These are phyloP conservation scores for Psilocybe cyanescens DNA, from an alignment of 768 basidiomycete species.

Conservation along the genomic window DNA sequence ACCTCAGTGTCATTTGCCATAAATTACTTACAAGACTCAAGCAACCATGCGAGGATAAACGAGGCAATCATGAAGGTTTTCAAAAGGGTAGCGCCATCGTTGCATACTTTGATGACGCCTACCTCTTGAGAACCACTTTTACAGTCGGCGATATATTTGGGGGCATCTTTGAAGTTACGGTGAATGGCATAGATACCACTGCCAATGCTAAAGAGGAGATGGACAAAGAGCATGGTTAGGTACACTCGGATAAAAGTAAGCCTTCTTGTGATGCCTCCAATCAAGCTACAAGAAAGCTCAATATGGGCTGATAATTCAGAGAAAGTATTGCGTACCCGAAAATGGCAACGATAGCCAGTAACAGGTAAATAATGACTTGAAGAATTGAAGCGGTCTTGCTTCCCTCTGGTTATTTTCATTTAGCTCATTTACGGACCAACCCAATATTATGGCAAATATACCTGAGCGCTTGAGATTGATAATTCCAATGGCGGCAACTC, in stretches of 20 bases:
- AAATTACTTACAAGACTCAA: constrained; percentile 48
- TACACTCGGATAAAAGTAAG: constrained; percentile 45
- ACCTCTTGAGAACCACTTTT: constrained; percentile 33
- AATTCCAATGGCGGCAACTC: constrained; percentile 42
- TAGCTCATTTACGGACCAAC: not conserved
- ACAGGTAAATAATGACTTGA: constrained; percentile 42
- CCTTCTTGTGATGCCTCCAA: constrained; percentile 45
- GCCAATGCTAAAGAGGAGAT: constrained; percentile 48
- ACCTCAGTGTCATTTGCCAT: not conserved
- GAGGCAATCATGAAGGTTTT: constrained; percentile 45
- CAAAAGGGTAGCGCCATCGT: constrained; percentile 40
- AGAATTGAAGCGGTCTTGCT: constrained; percentile 45
- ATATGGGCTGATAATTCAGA: not conserved
- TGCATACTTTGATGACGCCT: constrained; percentile 36
- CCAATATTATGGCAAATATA: constrained; percentile 14
- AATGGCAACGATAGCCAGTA: constrained; percentile 46
- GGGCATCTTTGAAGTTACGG: constrained; percentile 44
- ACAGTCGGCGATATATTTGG: constrained; percentile 41
- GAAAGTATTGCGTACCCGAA: constrained; percentile 39
- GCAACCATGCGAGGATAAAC: constrained; percentile 49
- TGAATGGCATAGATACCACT: constrained; percentile 48
- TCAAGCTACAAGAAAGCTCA: constrained; percentile 32
- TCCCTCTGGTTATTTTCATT: constrained; percentile 26
- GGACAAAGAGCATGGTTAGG: constrained; percentile 42
- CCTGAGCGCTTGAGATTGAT: constrained; percentile 36